Evolutionary conservation across 441 rosid genomes (phyloP).

Genomic region (Gossypium gossypioides): DNA sequence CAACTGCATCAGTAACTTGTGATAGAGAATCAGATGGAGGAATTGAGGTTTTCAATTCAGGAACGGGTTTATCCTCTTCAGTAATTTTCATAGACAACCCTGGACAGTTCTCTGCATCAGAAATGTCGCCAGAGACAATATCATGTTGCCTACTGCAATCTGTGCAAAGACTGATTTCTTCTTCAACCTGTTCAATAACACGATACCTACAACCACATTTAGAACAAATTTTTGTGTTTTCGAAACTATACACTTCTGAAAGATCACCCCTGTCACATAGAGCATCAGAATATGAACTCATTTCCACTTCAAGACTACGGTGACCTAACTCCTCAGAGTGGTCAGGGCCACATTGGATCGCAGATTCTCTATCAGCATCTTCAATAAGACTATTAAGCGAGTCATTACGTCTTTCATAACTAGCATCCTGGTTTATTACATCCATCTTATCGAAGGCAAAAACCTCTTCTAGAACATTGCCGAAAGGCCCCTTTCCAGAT

Average conservation of each 20-base stretch:
- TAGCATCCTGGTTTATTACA: slow-evolving; percentile 31
- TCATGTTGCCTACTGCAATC: slow-evolving; percentile 51
- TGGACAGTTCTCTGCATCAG: slow-evolving; percentile 27
- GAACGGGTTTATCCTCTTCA: slow-evolving; percentile 25
- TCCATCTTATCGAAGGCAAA: slow-evolving; percentile 54
- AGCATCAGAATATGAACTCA: slow-evolving; percentile 34
- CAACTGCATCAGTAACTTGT: slow-evolving; percentile 27
- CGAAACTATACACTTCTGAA: slow-evolving; percentile 38
- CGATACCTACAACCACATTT: slow-evolving; percentile 50
- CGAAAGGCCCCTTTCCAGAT: slow-evolving; percentile 23
- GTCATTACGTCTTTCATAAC: slow-evolving; percentile 30
- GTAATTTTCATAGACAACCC: slow-evolving; percentile 20
- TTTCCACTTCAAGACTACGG: slow-evolving; percentile 32
- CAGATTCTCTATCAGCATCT: slow-evolving; percentile 33
- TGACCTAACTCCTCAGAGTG: slow-evolving; percentile 35
- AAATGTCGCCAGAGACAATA: slow-evolving; percentile 19
- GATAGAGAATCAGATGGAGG: slow-evolving; percentile 22
- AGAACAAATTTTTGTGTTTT: slow-evolving; percentile 41
- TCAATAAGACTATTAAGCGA: slow-evolving; percentile 28
- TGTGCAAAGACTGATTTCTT: slow-evolving; percentile 47
- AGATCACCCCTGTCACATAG: slow-evolving; percentile 32
- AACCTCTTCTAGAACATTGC: slow-evolving; percentile 44
- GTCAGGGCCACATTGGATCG: slow-evolving; percentile 31
- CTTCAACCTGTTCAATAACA: slow-evolving; percentile 30
- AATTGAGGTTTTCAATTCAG: slow-evolving; percentile 23